Base-by-base conservation (phyloP, 805 yeast genomes). In the Wilhelminamyces savonicus region DNA sequence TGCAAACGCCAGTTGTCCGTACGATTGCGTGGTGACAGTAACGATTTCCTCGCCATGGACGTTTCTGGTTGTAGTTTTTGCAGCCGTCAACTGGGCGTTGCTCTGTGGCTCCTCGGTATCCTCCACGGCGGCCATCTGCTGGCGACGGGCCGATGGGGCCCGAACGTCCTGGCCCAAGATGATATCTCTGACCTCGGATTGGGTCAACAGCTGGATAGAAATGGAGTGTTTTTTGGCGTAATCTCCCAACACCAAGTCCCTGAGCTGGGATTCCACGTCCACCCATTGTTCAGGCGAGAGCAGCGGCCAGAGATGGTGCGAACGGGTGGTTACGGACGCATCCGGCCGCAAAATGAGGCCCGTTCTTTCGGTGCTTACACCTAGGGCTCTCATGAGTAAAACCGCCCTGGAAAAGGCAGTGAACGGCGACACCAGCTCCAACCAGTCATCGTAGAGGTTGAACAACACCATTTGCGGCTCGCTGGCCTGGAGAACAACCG, bases 1-100 rank as follows among this genome's bases (percentile, higher is more conserved):
- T 26, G 79, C 68, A 51, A 92, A 92, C 11, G 79, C 60, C 59
- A 77, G 79, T 46, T 85, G 92, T 52, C 87, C 98, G 50, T 83
- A 88, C 39, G 76, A 76, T 12, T 88, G 77, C 0, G 97, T 87
- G 0, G 97, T 87, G 18, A 90, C 95, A 0, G 95, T 90, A 24
- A 83, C 81, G 46, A 92, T 90, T 45, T 88, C 94, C 50, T 92
- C 98, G 20, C 99, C 99, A 48, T 88, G 97, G 2, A 84, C 95
- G 49, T 86, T 92, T 16, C 78, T 78, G 0, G 94, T 82, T 33
- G 78, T 81, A 0, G 94, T 78, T 44, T 85, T 87, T 43, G 80
- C 69, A 0, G 94, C 92, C 1, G 87, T 74, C 19, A 79, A 58
- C 40, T 82, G 80, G 21, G 56, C 52, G 34, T 69, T 67, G 10